These are phyloP conservation scores for Nepenthes mirabilis DNA, from an alignment of 148 eudicot species.

Conservation along the genomic window DNA sequence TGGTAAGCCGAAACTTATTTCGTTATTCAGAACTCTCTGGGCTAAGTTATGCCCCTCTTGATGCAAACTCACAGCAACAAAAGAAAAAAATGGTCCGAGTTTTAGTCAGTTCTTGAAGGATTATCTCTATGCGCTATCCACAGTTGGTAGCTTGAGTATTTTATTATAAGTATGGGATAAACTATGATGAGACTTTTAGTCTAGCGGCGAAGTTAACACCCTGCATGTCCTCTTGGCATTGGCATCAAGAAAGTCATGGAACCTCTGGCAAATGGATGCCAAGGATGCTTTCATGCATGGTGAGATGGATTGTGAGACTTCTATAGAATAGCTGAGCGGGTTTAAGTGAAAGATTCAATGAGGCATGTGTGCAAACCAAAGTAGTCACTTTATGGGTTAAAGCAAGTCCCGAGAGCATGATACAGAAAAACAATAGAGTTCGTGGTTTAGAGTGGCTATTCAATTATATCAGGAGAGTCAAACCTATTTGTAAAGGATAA, in stretches of 20 bases:
- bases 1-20: too few relatives aligned
- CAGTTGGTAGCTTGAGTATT: background rate
- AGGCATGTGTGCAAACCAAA: background rate
- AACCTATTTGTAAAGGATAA: background rate
- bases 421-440: background rate
- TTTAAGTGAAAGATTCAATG: background rate
- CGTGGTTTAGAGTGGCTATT: background rate
- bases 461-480: background rate
- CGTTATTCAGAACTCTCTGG: too few relatives aligned
- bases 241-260: background rate
- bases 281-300: constrained; percentile 1
- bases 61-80: too few relatives aligned
- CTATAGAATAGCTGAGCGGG: background rate
- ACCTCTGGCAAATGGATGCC: background rate
- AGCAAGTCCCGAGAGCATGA: background rate
- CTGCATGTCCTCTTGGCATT: background rate
- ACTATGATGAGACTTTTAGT: background rate
- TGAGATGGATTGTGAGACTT: background rate
- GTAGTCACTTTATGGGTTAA: background rate
- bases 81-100: too few relatives aligned
- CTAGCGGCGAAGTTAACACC: background rate
- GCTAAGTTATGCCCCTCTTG: too few relatives aligned
- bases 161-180: background rate
- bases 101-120: too few relatives aligned
- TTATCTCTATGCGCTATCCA: too few relatives aligned